phyloP scores from a whole-genome alignment of 345 rosid species.

The Boechera stricta region DNA sequence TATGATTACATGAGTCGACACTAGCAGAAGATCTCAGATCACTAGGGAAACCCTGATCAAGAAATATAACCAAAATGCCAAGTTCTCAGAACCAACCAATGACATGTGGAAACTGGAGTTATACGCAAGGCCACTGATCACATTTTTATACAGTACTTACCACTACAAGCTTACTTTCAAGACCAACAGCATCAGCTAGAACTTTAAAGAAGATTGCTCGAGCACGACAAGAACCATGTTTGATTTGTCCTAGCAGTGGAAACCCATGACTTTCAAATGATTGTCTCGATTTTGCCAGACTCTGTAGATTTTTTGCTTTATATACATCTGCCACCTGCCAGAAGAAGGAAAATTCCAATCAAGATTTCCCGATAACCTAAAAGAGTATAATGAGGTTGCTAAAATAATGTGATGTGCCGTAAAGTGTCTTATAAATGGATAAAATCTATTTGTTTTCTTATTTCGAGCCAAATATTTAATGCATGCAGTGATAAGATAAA shows the following conservation, averaged over 20 bases:
- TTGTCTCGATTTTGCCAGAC: conserved; percentile 58
- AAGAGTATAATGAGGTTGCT: not conserved
- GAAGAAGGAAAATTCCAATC: not conserved
- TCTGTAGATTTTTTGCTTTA: conserved; percentile 56
- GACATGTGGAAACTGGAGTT: not conserved
- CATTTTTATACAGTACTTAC: conserved; percentile 53
- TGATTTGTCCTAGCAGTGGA: conserved; percentile 80
- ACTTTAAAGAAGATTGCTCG: conserved; percentile 88
- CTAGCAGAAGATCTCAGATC: conserved; percentile 59
- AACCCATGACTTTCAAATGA: conserved; percentile 55
- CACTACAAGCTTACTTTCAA: conserved; percentile 79
- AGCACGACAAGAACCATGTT: conserved; percentile 70
- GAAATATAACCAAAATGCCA: conserved; percentile 2
- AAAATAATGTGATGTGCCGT: not conserved
- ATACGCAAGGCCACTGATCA: not conserved
- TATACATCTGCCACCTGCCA: conserved; percentile 65
- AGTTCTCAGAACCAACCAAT: conserved; percentile 6
- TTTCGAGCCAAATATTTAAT: conserved; percentile 11
- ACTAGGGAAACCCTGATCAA: conserved; percentile 73
- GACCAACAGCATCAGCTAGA: conserved; percentile 78
- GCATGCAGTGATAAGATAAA: not conserved
- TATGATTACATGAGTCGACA: conserved; percentile 66
- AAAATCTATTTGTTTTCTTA: not conserved
- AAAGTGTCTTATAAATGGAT: not conserved
- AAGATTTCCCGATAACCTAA: not conserved